Evolutionary conservation across 2,329 filamentous ascomycete genomes (phyloP), one percentile per base, ranked within the genome.

Genomic region (Amphichorda felina): DNA sequence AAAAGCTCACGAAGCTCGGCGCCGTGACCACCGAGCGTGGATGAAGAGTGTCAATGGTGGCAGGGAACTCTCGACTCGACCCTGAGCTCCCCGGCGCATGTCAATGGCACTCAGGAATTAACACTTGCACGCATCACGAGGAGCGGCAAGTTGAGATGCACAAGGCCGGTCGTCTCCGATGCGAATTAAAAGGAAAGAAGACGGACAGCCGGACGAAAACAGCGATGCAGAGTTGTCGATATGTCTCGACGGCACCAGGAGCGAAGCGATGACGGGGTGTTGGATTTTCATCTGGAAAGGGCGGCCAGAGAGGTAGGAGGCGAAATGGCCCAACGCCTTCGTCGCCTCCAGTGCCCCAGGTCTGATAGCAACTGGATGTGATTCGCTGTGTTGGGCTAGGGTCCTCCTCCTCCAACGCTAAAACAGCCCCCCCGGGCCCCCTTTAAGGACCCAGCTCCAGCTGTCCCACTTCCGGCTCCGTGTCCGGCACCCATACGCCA

Each of bases 41-140:
- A 24, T 10, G 21, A 24, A 10, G 6, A 17, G 29, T 16, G 29
- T 31, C 6, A 11, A 17, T 31, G 29, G 18, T 18, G 14, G 8
- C 16, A 19, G 19, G 14, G 31, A 33, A 33, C 18, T 16, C 4
- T 24, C 11, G 17, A 22, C 13, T 25, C 31, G 19, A 33, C 6
- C 4, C 17, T 25, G 19, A 19, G 31, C 27, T 14, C 6, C 13
- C 31, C 18, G 21, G 21, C 21, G 21, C 34, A 33, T 37, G 29
- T 16, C 29, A 33, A 32, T 25, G 18, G 24, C 27, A 14, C 25
- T 35, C 34, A 35, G 34, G 25, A 29, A 15, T 10, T n/a, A 24
- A 27, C 34, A 35, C 15, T 30, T 29, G 24, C 16, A 21, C 25
- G 27, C 34, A 35, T 35, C 34, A 35, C 34, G 25, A 30, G 25